phyloP scores from a whole-genome alignment of 768 basidiomycete genomes.

The Suillus ampliporus region DNA sequence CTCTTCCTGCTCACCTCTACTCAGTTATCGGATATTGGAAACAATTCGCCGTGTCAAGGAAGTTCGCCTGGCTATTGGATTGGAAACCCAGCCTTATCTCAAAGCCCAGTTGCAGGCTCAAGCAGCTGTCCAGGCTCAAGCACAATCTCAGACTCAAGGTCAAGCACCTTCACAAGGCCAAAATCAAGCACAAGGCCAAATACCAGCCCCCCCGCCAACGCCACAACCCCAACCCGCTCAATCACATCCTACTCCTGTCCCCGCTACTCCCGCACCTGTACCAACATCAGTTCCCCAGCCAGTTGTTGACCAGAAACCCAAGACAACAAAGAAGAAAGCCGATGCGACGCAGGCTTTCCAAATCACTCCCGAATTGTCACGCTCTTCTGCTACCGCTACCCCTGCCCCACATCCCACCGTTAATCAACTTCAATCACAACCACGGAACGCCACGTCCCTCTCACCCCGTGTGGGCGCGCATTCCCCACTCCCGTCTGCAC shows the following conservation, averaged over 20 bases:
- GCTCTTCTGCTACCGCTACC: slow-evolving; percentile 35
- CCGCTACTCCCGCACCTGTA: slow-evolving; percentile 36
- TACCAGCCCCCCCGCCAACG: slow-evolving; percentile 33
- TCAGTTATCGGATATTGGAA: slow-evolving; percentile 66
- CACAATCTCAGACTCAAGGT: slow-evolving; percentile 24
- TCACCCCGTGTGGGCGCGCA: slow-evolving; percentile 36
- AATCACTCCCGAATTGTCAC: slow-evolving; percentile 34
- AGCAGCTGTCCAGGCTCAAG: slow-evolving; percentile 21
- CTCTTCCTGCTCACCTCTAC: background rate
- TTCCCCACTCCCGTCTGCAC: slow-evolving; percentile 28
- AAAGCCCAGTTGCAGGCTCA: slow-evolving; percentile 8
- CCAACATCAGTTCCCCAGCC: slow-evolving; percentile 38
- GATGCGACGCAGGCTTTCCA: slow-evolving; percentile 25
- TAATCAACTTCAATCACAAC: slow-evolving; percentile 39
- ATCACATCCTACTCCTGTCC: slow-evolving; percentile 41
- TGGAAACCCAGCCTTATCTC: slow-evolving; percentile 5
- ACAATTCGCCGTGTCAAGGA: slow-evolving; percentile 42
- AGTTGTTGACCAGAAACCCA: slow-evolving; percentile 29
- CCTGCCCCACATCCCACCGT: slow-evolving; percentile 38
- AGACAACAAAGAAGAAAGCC: slow-evolving; percentile 35
- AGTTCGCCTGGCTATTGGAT: slow-evolving; percentile 27
- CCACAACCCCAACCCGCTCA: slow-evolving; percentile 40
- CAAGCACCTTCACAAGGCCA: slow-evolving; percentile 33
- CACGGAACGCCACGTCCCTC: slow-evolving; percentile 21
- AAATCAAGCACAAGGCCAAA: slow-evolving; percentile 37